Base-by-base conservation (phyloP, 2,329 filamentous ascomycete genomes). In the Colletotrichum sp. region DNA sequence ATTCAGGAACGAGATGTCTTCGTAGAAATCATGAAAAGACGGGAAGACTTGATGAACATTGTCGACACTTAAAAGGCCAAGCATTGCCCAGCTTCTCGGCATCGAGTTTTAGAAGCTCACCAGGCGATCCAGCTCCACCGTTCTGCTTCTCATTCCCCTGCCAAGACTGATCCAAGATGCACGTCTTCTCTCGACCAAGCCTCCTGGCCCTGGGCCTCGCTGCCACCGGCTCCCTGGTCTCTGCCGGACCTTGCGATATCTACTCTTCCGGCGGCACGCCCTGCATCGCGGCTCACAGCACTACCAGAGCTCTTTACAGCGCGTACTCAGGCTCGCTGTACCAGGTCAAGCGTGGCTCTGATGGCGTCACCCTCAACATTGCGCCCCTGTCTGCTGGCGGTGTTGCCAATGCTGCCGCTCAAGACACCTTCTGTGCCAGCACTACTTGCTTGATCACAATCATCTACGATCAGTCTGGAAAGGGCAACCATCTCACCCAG, bases 401-500 rank as follows among this genome's bases (percentile, higher is more conserved):
- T 57, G 90, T 93, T 12, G 92, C 92, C 71, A 89, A 94, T 79
- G 90, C 91, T 6, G 88, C 87, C 0, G 81, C 88, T 10, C 92
- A 94, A 80, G 92, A 93, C 82, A 78, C 84, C 1, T 94, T 94
- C 83, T 94, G 92, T 79, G 82, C 86, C 12, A 82, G 85, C 65
- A 93, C 92, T 0, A 93, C 91, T 15, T 94, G 92, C 79, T 84
- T 92, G 28, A 93, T 94, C 80, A 89, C 88, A 1, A 87, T 90
- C 79, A 92, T 93, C 69, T 93, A 93, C 80, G 92, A 94, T 81
- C 92, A 94, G 82, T 92, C 92, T 15, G 91, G 91, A 70, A 83
- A 83, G 2, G 87, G 87, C 1, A 94, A 94, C 77, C 90, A 94
- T 79, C 90, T 94, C 5, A 92, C 89, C 0, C 91, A 91, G 77